phyloP scores from a whole-genome alignment of 2,329 filamentous ascomycete species.

The Emmonsia crescens region DNA sequence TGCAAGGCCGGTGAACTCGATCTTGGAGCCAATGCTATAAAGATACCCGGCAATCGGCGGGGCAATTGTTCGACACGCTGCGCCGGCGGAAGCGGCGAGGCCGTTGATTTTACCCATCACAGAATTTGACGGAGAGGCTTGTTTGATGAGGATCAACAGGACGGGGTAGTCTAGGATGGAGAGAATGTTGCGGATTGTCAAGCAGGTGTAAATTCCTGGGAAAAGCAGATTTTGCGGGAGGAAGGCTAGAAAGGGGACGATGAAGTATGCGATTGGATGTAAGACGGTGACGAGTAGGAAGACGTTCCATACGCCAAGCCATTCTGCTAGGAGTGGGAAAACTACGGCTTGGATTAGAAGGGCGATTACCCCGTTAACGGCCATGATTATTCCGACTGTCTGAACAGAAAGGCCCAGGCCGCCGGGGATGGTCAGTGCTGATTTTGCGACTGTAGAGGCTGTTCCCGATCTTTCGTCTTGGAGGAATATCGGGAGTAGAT shows the following conservation, averaged over 20 bases:
- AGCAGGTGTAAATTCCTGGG: slow-evolving; percentile 53
- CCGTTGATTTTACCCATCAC: slow-evolving; percentile 62
- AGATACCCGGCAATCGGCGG: slow-evolving; percentile 58
- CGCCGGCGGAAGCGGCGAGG: slow-evolving; percentile 60
- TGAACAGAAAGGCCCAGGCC: slow-evolving; percentile 57
- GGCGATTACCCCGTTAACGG: slow-evolving; percentile 59
- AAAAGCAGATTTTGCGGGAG: slow-evolving; percentile 46
- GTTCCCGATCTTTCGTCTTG: slow-evolving; percentile 51
- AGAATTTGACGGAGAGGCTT: slow-evolving; percentile 52
- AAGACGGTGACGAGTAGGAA: slow-evolving; percentile 55
- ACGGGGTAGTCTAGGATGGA: slow-evolving; percentile 60
- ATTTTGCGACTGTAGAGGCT: slow-evolving; percentile 17
- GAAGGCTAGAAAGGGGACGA: slow-evolving; percentile 56
- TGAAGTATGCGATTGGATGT: slow-evolving; percentile 57
- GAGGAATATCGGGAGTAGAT: slow-evolving; percentile 83
- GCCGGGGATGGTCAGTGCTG: slow-evolving; percentile 49
- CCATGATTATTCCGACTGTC: slow-evolving; percentile 57
- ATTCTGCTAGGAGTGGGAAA: slow-evolving; percentile 54
- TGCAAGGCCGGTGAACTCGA: slow-evolving; percentile 50
- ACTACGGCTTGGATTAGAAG: slow-evolving; percentile 62
- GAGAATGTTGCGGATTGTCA: slow-evolving; percentile 55
- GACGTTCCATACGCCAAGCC: slow-evolving; percentile 55
- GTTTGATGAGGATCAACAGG: slow-evolving; percentile 60
- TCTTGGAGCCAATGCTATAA: slow-evolving; percentile 50
- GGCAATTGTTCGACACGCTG: slow-evolving; percentile 57